Evolutionary conservation across 2,329 filamentous ascomycete genomes (phyloP).

Genomic region (Macroventuria anomochaeta): DNA sequence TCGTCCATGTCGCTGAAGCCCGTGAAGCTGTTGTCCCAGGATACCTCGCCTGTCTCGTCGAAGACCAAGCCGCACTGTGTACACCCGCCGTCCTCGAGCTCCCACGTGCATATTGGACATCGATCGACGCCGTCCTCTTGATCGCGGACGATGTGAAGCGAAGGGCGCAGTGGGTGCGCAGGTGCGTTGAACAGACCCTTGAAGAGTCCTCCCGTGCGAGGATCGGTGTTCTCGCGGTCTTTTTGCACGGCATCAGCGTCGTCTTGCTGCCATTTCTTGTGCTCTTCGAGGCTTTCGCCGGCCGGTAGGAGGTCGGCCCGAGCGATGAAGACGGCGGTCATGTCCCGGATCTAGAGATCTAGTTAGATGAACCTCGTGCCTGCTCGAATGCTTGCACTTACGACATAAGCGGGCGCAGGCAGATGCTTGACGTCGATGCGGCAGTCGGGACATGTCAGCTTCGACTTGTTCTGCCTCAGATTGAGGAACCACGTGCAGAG

Average conservation of each 20-base stretch:
- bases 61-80: constrained; percentile 60
- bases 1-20: constrained; percentile 56
- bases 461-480: constrained; percentile 59
- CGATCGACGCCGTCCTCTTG: constrained; percentile 66
- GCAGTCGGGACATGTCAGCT: constrained; percentile 71
- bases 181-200: constrained; percentile 62
- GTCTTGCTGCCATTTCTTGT: constrained; percentile 62
- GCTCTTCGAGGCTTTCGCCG: constrained; percentile 69
- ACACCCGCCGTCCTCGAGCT: constrained; percentile 68
- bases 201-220: constrained; percentile 64
- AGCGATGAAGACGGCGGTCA: constrained; percentile 68
- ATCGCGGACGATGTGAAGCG: constrained; percentile 58
- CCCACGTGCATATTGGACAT: constrained; percentile 68
- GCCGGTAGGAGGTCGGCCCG: constrained; percentile 66
- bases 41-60: constrained; percentile 54
- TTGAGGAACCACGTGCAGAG: constrained; percentile 62
- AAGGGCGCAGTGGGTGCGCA: constrained; percentile 27
- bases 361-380: not conserved
- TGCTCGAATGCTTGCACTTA: constrained; percentile 44
- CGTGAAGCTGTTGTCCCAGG: constrained; percentile 48
- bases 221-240: constrained; percentile 63
- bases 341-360: constrained; percentile 63
- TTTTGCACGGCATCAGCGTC: constrained; percentile 65
- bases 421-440: constrained; percentile 63
- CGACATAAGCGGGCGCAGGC: constrained; percentile 70